Base-by-base conservation (phyloP, 495 filamentous ascomycete species). In the Rostrohypoxylon terebratum region DNA sequence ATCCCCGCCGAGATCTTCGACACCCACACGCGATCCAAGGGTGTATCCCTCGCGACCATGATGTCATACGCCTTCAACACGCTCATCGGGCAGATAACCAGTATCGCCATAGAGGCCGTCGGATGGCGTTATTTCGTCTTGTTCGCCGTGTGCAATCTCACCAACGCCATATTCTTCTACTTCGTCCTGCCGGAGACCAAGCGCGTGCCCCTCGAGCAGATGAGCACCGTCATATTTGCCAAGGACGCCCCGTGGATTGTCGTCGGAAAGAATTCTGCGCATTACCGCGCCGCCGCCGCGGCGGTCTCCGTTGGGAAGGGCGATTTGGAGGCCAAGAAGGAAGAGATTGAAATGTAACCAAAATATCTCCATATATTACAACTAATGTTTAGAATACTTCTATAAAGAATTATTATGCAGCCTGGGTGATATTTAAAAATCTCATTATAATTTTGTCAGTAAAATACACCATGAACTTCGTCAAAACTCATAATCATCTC, bases 1-100 rank as follows among this genome's bases (percentile, higher is more conserved):
- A 89, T 92, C 59, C 89, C 90, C 0, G 89, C 90, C 16, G 90
- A 92, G 70, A 87, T 92, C 14, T 92, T 92, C 79, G 89, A 92
- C 75, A 91, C 89, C 3, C 84, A 86, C 44, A 92, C 89, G 1
- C 85, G 90, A 18, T 80, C 86, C 20, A 90, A 90, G 77, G 89
- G 89, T 71, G 89, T 92, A 1, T 89, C 87, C 1, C 85, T 92
- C 67, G 89, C 89, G 1, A 89, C 87, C 2, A 90, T 91, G 88
- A 82, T 78, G 28, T 85, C 83, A 36, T 91, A 89, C 74, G 89
- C 89, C 4, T 91, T 92, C 81, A 92, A 92, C 80, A 92, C 90
- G 9, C 87, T 92, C 84, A 92, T 92, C 61, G 89, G 90, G 0
- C 90, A 92, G 73, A 83, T 91, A n/a, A 91, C 88, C 2, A 84